These are phyloP conservation scores for Amanita phalloides DNA, from an alignment of 768 basidiomycete species.

Conservation along the genomic window DNA sequence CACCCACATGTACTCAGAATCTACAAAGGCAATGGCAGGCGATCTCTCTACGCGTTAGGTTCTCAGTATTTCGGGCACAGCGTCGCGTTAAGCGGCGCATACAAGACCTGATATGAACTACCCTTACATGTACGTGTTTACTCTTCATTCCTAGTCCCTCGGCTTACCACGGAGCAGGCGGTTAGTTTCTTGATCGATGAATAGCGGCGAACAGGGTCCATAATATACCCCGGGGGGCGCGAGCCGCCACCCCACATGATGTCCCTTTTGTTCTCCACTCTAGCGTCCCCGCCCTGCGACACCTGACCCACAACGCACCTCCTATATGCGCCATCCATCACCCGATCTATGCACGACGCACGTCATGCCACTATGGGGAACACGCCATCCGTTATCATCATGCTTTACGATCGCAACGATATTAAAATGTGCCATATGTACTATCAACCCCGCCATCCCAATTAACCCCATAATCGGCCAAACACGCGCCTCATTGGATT, in stretches of 20 bases:
- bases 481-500: background rate
- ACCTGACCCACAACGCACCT: background rate
- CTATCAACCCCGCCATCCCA: background rate
- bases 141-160: background rate
- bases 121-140: background rate
- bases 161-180: background rate
- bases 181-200: background rate
- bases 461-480: background rate
- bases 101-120: conserved; percentile 13
- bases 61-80: conserved; percentile 43
- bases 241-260: background rate
- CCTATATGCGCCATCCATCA: background rate
- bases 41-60: conserved; percentile 40
- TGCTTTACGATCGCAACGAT: background rate
- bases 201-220: background rate
- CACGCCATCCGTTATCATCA: background rate
- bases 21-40: conserved; percentile 55
- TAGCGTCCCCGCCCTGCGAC: background rate
- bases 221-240: background rate
- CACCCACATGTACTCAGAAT: conserved; percentile 46
- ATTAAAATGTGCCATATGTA: conserved; percentile 1
- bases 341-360: background rate
- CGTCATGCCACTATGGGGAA: background rate
- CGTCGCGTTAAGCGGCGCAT: conserved; percentile 21
- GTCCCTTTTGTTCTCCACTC: background rate